Percentiles rank a stretch among this genome's conserved stretches.
Conservation (phyloP, 257 asterid species). For the Solanum stenotomum region DNA sequence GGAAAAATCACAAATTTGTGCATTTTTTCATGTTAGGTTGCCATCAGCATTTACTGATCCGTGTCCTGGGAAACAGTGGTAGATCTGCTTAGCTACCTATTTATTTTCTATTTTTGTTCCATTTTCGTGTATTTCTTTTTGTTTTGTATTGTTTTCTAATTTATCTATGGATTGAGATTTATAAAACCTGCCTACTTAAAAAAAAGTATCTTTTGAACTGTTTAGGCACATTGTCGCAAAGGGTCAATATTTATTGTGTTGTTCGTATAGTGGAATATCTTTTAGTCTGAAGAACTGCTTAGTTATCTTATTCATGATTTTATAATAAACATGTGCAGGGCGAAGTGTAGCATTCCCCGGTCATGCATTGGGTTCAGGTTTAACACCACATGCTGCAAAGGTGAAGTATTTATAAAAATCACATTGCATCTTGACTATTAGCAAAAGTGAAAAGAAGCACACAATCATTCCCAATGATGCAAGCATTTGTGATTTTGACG, state of each 20-base stretch:
- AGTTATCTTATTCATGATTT: not conserved
- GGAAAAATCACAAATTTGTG: not conserved
- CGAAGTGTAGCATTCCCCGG: constrained; percentile 99
- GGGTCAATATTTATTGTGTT: not conserved
- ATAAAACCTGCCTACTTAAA: not conserved
- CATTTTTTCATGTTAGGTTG: not conserved
- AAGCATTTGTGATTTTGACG: not conserved
- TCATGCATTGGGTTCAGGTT: constrained; percentile 90
- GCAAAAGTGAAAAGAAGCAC: not conserved
- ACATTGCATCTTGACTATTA: not conserved
- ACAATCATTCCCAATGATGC: constrained; percentile 2
- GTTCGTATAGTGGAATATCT: not conserved
- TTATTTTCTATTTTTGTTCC: not conserved
- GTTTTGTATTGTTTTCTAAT: not conserved
- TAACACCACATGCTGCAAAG: constrained; percentile 83
- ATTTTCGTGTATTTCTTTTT: not conserved
- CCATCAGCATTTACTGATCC: not conserved
- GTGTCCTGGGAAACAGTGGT: not conserved
- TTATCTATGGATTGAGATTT: not conserved
- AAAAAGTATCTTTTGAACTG: not conserved
- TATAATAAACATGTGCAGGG: constrained; percentile 38
- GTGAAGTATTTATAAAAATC: constrained; percentile 38
- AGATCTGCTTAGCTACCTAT: not conserved
- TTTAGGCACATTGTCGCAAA: not conserved
- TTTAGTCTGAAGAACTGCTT: not conserved